Percentiles rank a stretch among this genome's conserved stretches.
phyloP scores from a whole-genome alignment of 2,329 filamentous ascomycete genomes.

The Verticillium zaregamsianum region DNA sequence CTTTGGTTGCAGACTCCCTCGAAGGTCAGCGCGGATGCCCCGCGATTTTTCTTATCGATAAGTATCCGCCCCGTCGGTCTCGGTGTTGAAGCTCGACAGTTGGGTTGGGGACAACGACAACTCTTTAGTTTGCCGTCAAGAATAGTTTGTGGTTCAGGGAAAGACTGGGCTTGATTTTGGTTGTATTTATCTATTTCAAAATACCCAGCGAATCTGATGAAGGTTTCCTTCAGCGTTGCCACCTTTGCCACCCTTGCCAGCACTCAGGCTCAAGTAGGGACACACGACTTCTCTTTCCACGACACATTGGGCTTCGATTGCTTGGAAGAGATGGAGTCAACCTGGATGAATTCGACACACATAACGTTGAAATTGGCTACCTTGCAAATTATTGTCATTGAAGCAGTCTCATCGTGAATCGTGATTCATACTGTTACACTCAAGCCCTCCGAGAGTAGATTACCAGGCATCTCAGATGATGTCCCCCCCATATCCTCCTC shows the following conservation, averaged over 20 bases:
- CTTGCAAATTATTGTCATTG: neutral
- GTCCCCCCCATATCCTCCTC: conserved; percentile 27
- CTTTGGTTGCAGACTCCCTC: neutral
- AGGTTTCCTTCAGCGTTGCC: too few relatives aligned
- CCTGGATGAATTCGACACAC: too few relatives aligned
- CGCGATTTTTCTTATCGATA: conserved; percentile 1
- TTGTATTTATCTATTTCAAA: too few relatives aligned
- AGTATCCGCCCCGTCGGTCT: neutral
- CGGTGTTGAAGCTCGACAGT: neutral
- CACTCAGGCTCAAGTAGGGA: too few relatives aligned
- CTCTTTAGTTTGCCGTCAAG: too few relatives aligned
- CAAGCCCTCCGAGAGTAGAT: neutral
- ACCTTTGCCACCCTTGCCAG: too few relatives aligned
- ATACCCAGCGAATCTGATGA: too few relatives aligned
- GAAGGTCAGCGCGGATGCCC: neutral
- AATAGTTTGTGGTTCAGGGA: too few relatives aligned
- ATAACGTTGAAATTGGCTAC: neutral
- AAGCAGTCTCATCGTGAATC: neutral
- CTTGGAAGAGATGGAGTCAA: too few relatives aligned
- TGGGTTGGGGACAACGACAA: neutral
- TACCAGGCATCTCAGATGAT: conserved; percentile 7
- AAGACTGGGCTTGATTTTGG: too few relatives aligned
- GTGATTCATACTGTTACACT: neutral
- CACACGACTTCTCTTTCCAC: too few relatives aligned
- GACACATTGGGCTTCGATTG: too few relatives aligned